Base-by-base conservation (phyloP, 2,329 filamentous ascomycete species). In the Epichloe festucae region DNA sequence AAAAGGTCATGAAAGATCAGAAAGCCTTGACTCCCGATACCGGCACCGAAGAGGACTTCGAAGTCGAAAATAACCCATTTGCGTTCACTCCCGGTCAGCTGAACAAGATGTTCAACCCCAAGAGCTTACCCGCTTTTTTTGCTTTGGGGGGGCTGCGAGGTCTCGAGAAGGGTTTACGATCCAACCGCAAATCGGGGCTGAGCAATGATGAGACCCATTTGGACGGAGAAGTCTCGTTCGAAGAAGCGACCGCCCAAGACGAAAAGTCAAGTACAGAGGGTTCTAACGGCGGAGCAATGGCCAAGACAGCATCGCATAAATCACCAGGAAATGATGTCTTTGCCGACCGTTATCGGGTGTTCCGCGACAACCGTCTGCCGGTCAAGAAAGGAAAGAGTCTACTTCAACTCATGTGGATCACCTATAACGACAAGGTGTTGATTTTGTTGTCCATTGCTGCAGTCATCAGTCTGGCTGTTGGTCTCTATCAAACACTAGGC, bases 91-190 rank as follows among this genome's bases (percentile, higher is more conserved):
- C 86, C 3, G 89, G 90, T 14, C 84, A 94, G 62, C 74, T 96
- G 56, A 84, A 82, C 60, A 95, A 95, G 67, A 78, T 95, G 70
- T 81, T 91, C 55, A 93, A 94, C 63, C 90, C 90, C 3, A 95
- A 95, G 71, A 94, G 82, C 55, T 69, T 95, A 53, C 74, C 84
- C 12, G 89, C 89, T 1, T 95, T 91, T 59, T 86, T 84, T 61
- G 83, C 83, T 14, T 65, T 96, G 5, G 89, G 90, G 90, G 90
- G 90, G 23, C 67, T 95, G 15, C 69, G 68, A 17, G 90, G 90
- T 0, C 67, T 96, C 47, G 89, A 91, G 66, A 85, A 81, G 62
- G 90, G 89, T 10, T 70, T 96, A 34, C 75, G 86, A 47, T 82
- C 82, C 6, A 81, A 93, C 64, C 73, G 87, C 34, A 78, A 76